Evolutionary conservation across 768 basidiomycete genomes (phyloP), one percentile per base, ranked within the genome.

Genomic region (Leccinellum albellum): DNA sequence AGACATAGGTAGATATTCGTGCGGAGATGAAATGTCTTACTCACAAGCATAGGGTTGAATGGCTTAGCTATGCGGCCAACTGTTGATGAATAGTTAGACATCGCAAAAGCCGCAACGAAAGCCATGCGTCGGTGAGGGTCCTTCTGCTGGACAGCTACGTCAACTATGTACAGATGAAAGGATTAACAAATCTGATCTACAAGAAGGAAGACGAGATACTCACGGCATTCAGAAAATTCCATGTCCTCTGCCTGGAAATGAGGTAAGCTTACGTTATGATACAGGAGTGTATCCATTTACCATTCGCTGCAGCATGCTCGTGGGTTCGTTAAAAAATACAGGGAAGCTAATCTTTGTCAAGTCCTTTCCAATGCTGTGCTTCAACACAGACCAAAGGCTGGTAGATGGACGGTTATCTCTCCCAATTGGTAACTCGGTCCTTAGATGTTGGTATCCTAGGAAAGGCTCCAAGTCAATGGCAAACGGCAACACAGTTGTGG

Each of bases 231-330:
- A 1, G 91, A 87, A 73, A 95, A 97, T 71, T 97, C 95, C 92
- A 96, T 96, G 73, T 98, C 95, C 74, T 98, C 95, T 12, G 94
- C 90, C 81, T 79, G 44, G 20, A 61, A 53, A 45, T 6, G 3
- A 20, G 50, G 24, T 60, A 42, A 64, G 29, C 23, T 40, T 29
- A 13, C 50, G 23, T 12, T 47, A 37, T 33, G 29, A 35, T 9
- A 8, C 6, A 51, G 51, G 56, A 6, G 12, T 20, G 32, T 14
- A 6, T 6, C 3, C 7, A 73, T 78, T 50, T 62, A 85, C 88
- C 91, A 98, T 98, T 50, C 95, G 78, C 75, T 98, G 92, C 58
- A 98, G 70, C 95, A 98, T 98, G 66, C 91, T 94, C 50, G 94
- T 97, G 28, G 93, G 91, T 71, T 92, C 90, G 70, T 94, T 95